phyloP scores from a whole-genome alignment of 2,329 filamentous ascomycete species.

The Colletotrichum scovillei region DNA sequence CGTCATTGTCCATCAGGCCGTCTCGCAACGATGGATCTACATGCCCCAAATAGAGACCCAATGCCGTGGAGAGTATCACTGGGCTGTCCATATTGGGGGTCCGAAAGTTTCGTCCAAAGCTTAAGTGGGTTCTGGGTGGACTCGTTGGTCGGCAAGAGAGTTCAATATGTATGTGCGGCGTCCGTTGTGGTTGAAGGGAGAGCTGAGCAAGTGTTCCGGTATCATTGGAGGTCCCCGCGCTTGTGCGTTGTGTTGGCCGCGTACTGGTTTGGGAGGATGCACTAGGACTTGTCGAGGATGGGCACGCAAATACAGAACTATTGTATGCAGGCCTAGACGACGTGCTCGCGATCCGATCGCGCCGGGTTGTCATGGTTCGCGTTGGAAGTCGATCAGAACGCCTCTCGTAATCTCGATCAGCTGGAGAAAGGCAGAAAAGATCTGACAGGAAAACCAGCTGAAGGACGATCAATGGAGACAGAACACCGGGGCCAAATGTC shows the following conservation, averaged over 20 bases:
- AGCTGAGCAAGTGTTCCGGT: no score
- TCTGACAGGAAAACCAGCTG: background rate
- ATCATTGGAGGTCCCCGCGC: background rate
- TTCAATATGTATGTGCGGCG: conserved; percentile 3
- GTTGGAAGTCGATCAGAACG: background rate
- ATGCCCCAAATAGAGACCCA: background rate
- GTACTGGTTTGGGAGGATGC: background rate
- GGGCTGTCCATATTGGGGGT: background rate
- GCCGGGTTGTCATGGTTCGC: background rate
- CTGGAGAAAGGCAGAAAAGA: background rate
- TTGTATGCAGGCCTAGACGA: background rate
- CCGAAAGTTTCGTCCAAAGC: background rate
- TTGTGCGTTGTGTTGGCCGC: background rate
- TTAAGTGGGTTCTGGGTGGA: background rate
- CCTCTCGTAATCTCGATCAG: conserved; percentile 12
- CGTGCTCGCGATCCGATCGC: background rate
- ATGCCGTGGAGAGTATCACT: background rate
- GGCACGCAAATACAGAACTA: background rate
- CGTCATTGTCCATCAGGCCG: conserved; percentile 4
- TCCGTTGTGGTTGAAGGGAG: background rate
- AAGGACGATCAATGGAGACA: conserved; percentile 10
- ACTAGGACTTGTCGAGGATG: no score
- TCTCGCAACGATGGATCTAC: background rate
- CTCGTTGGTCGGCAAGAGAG: conserved; percentile 1
- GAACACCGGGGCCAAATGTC: conserved; percentile 3